Base-by-base conservation (phyloP, 2,329 filamentous ascomycete genomes). In the Colletotrichum trifolii region DNA sequence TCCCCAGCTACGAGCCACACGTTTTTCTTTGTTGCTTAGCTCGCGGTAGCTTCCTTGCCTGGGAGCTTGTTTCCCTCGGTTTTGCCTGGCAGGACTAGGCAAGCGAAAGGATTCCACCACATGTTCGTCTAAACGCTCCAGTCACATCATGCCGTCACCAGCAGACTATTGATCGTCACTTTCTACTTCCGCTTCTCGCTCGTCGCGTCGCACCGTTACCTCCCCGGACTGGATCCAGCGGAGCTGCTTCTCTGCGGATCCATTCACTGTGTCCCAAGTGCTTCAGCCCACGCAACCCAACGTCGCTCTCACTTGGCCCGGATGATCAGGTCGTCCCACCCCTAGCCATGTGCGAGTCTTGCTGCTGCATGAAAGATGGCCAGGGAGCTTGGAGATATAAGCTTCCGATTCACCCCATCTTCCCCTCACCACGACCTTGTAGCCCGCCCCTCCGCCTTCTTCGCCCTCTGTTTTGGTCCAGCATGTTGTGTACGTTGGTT, bases 91-190 rank as follows among this genome's bases (percentile, higher is more conserved):
- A 47, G 50, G 57, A 49, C 61, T 33, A 52, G 38, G 33, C 35
- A 62, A 55, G 53, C 58, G 47, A 48, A 53, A 63, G 63, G 47
- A 66, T 66, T 57, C 50, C 63, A 57, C 53, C 53, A 53, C 63
- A 66, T 63, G 58, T 63, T 66, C 58, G 47, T 62, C 47, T 66
- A 66, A 52, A 66, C 63, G 63, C 63, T 66, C 63, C 58, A 66
- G 63, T 66, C 53, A 66, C 63, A 54, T 66, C 52, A 57, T 57
- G 63, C 47, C 58, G 58, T 63, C 38, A 45, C 63, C 40, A 43
- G 52, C 58, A 52, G 38, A 11, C 36, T 38, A 36, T 53, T 63
- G 52, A 66, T 54, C 46, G 36, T 15, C 46, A 57, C 52, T 48
- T 61, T 50, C 40, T 62, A 55, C 57, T 43, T 25, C 58, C 43